These are phyloP conservation scores for Paspalum notatum DNA, from an alignment of 176 grass and related monocot genomes.

Conservation along the genomic window DNA sequence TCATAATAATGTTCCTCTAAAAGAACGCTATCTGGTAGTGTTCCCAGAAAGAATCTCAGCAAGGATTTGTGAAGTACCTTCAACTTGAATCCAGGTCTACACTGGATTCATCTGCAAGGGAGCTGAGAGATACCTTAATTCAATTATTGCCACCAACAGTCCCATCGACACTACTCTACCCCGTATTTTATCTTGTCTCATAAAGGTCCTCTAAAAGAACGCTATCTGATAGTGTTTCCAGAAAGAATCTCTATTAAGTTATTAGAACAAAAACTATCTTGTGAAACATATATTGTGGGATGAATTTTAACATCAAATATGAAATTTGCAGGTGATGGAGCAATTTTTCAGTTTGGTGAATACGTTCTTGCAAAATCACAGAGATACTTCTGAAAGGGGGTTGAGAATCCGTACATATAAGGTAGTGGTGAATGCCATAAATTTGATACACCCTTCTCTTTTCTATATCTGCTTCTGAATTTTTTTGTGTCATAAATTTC, in stretches of 20 bases:
- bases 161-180: neutral
- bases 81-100: too few species aligned
- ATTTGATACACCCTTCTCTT: neutral
- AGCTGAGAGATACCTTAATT: too few species aligned
- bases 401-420: conserved; percentile 95
- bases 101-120: too few species aligned
- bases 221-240: neutral
- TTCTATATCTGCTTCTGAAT: neutral
- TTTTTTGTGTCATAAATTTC: neutral
- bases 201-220: neutral
- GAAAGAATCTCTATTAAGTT: conserved; percentile 1
- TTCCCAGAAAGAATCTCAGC: neutral
- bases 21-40: conserved; percentile 9
- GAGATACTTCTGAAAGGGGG: conserved; percentile 91
- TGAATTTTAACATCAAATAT: conserved; percentile 11
- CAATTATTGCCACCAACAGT: too few species aligned
- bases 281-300: neutral
- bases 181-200: neutral
- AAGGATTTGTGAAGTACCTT: too few species aligned
- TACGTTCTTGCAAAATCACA: conserved; percentile 89
- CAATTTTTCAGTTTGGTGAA: conserved; percentile 99
- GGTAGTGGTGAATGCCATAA: conserved; percentile 44
- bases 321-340: conserved; percentile 88
- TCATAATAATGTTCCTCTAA: neutral
- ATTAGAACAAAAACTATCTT: neutral